A percentile compares a stretch with the other conserved stretches of the same genome.
These are phyloP conservation scores for Euphorbia tirucalli DNA, from an alignment of 345 rosid genomes.

Conservation along the genomic window DNA sequence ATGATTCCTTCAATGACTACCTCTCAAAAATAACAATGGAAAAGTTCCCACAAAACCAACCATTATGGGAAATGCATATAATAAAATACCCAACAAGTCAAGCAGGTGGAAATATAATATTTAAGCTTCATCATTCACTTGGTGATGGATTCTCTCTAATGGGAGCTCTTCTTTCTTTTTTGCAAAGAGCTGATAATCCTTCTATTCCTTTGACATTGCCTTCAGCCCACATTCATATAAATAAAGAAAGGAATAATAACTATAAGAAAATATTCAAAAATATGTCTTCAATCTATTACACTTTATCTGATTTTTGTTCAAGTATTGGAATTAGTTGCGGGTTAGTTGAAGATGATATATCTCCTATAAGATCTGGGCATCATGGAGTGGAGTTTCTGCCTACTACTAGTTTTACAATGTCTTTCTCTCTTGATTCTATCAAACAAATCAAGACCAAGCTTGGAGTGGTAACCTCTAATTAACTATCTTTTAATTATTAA, in stretches of 20 bases:
- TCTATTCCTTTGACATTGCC: constrained; percentile 44
- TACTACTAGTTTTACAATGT: constrained; percentile 14
- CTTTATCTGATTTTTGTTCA: constrained; percentile 33
- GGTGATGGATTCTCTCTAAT: constrained; percentile 55
- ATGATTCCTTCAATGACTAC: constrained; percentile 27
- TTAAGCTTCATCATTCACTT: constrained; percentile 59
- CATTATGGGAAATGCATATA: constrained; percentile 53
- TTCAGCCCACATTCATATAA: constrained; percentile 2
- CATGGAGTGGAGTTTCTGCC: constrained; percentile 36
- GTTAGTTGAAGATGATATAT: constrained; percentile 32
- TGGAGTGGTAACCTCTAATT: constrained; percentile 38
- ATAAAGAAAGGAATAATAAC: not conserved
- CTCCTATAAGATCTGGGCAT: constrained; percentile 34
- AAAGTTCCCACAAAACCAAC: constrained; percentile 32
- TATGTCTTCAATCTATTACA: constrained; percentile 20
- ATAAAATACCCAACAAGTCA: constrained; percentile 39
- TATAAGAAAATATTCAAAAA: not conserved
- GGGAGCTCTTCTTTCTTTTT: constrained; percentile 53
- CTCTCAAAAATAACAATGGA: constrained; percentile 30
- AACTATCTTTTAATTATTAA: no score
- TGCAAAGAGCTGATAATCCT: constrained; percentile 50
- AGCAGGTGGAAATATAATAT: constrained; percentile 31
- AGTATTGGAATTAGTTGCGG: constrained; percentile 29
- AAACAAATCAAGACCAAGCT: constrained; percentile 37
- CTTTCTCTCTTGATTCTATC: constrained; percentile 36